Conservation (phyloP, 2,329 filamentous ascomycete species). For the Amauroascus verrucosus region DNA sequence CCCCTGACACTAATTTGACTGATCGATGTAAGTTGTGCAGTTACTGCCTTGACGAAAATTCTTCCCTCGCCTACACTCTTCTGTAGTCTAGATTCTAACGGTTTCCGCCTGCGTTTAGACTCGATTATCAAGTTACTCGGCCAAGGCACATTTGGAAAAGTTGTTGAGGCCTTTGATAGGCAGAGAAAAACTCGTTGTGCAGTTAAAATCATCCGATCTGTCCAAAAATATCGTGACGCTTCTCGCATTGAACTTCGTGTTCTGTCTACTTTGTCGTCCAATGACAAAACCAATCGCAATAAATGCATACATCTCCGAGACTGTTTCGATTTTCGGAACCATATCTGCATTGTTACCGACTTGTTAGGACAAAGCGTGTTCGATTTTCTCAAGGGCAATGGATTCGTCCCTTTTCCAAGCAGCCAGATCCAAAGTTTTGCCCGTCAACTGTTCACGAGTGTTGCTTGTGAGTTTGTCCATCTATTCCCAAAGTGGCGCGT, state of each 20-base stretch:
- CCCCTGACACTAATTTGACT: constrained; percentile 74
- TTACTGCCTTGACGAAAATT: background rate
- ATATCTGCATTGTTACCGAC: constrained; percentile 79
- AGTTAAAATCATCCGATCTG: constrained; percentile 95
- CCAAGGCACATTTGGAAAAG: constrained; percentile 96
- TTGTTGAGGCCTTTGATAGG: constrained; percentile 81
- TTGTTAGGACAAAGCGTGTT: constrained; percentile 90
- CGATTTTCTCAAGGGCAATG: constrained; percentile 91
- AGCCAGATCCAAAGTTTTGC: constrained; percentile 98
- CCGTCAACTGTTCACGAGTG: constrained; percentile 90
- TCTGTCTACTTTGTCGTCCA: constrained; percentile 78
- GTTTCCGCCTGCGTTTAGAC: constrained; percentile 46
- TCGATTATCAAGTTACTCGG: constrained; percentile 81
- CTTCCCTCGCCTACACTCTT: background rate
- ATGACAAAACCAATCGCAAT: constrained; percentile 85
- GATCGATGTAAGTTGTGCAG: constrained; percentile 63
- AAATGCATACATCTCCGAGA: constrained; percentile 94
- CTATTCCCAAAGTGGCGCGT: constrained; percentile 12
- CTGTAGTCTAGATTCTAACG: background rate
- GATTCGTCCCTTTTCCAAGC: constrained; percentile 93
- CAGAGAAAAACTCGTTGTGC: constrained; percentile 71
- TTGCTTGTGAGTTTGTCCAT: constrained; percentile 68
- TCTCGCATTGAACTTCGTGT: constrained; percentile 90
- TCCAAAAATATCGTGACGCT: constrained; percentile 95
- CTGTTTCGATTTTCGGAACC: constrained; percentile 93